These are phyloP conservation scores for Amborella trichopoda DNA, from an alignment of 164 flowering plant species.

Conservation along the genomic window DNA sequence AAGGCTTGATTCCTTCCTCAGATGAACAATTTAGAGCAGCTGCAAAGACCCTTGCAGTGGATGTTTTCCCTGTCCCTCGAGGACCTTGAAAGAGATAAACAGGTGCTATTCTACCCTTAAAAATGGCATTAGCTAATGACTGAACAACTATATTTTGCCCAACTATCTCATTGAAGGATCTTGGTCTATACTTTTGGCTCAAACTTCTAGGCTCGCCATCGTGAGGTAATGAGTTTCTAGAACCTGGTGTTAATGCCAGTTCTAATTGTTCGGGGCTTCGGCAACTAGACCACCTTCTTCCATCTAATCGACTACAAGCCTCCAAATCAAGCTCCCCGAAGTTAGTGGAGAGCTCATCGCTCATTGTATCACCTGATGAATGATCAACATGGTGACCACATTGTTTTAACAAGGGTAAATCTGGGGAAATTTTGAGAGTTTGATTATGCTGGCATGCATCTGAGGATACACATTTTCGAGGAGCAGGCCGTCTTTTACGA, in stretches of 20 bases:
- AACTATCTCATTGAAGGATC: conserved; percentile 69
- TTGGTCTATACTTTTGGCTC: conserved; percentile 84
- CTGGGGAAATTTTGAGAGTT: conserved; percentile 36
- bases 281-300: conserved; percentile 89
- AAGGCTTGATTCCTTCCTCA: conserved; percentile 59
- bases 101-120: conserved; percentile 70
- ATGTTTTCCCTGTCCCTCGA: conserved; percentile 93
- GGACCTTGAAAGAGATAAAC: conserved; percentile 96
- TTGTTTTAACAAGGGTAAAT: conserved; percentile 55
- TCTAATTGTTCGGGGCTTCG: conserved; percentile 69
- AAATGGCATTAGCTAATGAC: conserved; percentile 57
- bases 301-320: conserved; percentile 87
- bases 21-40: conserved; percentile 80
- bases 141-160: conserved; percentile 88
- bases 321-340: conserved; percentile 92
- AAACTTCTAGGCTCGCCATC: conserved; percentile 51
- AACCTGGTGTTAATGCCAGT: conserved; percentile 35
- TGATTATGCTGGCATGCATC: conserved; percentile 28
- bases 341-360: conserved; percentile 82
- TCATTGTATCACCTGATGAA: conserved; percentile 52
- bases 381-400: conserved; percentile 32
- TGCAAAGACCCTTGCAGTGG: conserved; percentile 76
- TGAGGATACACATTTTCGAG: conserved; percentile 24
- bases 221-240: conserved; percentile 15
- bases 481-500: conserved; percentile 49